Percentiles rank a stretch among this genome's conserved stretches.
These are phyloP conservation scores for Leishmania amazonensis DNA, from an alignment of 208 protist genomes.

Conservation along the genomic window DNA sequence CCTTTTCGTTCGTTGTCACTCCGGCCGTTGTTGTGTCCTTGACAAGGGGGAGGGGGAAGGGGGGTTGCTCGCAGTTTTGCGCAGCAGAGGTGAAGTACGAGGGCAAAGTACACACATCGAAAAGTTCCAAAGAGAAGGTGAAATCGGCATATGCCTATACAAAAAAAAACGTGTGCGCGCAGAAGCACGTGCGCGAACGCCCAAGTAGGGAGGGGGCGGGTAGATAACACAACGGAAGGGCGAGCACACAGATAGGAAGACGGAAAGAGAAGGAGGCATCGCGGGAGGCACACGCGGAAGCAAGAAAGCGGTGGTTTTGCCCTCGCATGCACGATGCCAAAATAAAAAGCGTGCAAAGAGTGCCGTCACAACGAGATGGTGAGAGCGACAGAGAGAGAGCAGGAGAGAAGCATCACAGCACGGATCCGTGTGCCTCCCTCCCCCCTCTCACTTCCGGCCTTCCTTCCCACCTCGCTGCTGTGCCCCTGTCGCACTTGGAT, in stretches of 20 bases:
- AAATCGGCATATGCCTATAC: background rate
- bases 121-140: background rate
- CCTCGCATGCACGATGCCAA: no score
- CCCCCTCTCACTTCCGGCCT: background rate
- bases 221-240: background rate
- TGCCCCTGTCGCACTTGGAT: background rate
- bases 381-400: background rate
- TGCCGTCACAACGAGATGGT: background rate
- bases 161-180: background rate
- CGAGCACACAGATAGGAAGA: background rate
- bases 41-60: background rate
- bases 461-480: background rate
- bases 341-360: no score
- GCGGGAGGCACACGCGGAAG: background rate
- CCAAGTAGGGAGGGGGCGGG: background rate
- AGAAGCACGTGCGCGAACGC: background rate
- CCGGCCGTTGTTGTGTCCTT: no score
- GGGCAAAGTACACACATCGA: conserved; percentile 4
- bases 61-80: background rate
- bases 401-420: background rate
- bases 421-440: background rate
- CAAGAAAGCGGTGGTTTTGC: background rate
- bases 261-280: background rate
- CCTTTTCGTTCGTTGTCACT: background rate
- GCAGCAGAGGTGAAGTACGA: background rate